Base-by-base conservation (phyloP, 2,329 filamentous ascomycete genomes). In the Botrytis elliptica region DNA sequence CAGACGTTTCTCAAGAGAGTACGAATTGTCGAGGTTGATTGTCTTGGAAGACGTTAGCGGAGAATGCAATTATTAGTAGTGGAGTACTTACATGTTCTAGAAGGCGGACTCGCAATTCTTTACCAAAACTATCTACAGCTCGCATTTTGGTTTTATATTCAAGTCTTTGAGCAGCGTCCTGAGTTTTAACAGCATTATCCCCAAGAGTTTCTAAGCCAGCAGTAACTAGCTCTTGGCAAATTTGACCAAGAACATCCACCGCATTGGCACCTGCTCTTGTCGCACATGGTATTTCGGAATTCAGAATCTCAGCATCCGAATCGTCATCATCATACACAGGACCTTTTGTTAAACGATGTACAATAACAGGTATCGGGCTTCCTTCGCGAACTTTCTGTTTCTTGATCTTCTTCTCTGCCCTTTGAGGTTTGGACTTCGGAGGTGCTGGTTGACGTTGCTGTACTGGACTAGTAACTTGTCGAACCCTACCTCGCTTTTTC, bases 161-260 rank as follows among this genome's bases (percentile, higher is more conserved):
- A 72, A 86, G 86, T 78, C 85, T 87, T 73, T 84, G 83, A 0
- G 84, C 83, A 22, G 84, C 77, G 42, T 87, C 84, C 38, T 84
- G 81, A 9, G 85, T 84, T 1, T 84, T 84, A 6, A 77, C 79
- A 0, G 80, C 81, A 16, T 84, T 82, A 46, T 86, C 84, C 62
- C 85, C 82, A 2, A 90, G 80, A 66, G 85, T 85, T 1, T 82
- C 82, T 46, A 90, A 79, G 22, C 84, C 86, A 3, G 84, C 82
- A n/a, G 84, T 84, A 33, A 90, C 83, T 46, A 90, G 84, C 77
- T 91, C 89, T 49, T 89, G 86, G 78, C 88, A 91, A 22, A 91
- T 84, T 75, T 90, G 86, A 9, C 86, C 84, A 55, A 92, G 83
- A 1, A 91, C 89, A 76, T 92, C 90, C 3, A 91, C 83, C 0